These are phyloP conservation scores for Ascochyta pisi DNA, from an alignment of 2,329 filamentous ascomycete species.

Conservation along the genomic window DNA sequence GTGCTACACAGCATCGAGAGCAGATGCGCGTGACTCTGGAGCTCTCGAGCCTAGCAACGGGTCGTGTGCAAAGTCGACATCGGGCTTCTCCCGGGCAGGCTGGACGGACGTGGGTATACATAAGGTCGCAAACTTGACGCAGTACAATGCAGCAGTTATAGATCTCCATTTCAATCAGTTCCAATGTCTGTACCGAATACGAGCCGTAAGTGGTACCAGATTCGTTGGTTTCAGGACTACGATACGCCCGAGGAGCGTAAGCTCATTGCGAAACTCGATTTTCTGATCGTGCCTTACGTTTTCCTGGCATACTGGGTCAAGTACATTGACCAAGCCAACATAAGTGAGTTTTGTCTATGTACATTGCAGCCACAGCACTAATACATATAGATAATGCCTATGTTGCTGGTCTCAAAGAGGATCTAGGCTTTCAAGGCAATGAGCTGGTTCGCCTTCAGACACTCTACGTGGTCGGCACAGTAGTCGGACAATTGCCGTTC, in stretches of 20 bases:
- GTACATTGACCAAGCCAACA: conserved; percentile 63
- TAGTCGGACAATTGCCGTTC: conserved; percentile 61
- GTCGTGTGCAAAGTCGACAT: background rate
- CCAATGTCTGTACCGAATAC: conserved; percentile 16
- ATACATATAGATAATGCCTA: conserved; percentile 60
- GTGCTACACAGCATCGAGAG: background rate
- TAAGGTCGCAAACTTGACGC: background rate
- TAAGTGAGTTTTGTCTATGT: conserved; percentile 50
- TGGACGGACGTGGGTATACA: conserved; percentile 4
- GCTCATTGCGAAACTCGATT: conserved; percentile 63
- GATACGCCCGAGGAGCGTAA: conserved; percentile 60
- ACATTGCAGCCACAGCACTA: background rate
- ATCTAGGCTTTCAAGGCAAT: conserved; percentile 60
- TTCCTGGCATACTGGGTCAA: conserved; percentile 48
- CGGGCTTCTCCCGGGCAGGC: background rate
- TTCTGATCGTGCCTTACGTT: conserved; percentile 63
- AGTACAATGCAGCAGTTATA: background rate
- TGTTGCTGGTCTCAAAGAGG: conserved; percentile 62
- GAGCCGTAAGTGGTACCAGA: conserved; percentile 34
- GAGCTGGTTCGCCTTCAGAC: conserved; percentile 64
- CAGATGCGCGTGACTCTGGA: background rate
- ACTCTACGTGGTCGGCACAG: conserved; percentile 60
- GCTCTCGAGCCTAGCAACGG: background rate
- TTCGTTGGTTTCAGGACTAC: conserved; percentile 42
- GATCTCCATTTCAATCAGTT: background rate